phyloP scores from a whole-genome alignment of 2,329 filamentous ascomycete species.

The Cercospora janseana region DNA sequence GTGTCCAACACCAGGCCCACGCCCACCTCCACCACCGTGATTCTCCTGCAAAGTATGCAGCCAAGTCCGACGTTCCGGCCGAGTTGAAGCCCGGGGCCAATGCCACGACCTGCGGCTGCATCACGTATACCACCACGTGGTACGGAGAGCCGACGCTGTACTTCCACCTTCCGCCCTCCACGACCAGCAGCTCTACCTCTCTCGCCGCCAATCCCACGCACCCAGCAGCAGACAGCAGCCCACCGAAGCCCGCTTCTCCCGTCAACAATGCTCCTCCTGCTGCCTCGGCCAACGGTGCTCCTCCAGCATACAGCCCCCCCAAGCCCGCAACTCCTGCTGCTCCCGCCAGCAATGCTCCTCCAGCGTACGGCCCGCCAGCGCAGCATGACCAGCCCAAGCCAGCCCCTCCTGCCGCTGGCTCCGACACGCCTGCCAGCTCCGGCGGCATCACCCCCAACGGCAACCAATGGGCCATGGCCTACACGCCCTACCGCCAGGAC shows the following conservation, averaged over 20 bases:
- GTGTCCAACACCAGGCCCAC: conserved; percentile 19
- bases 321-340: conserved; percentile 1
- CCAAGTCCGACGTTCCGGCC: conserved; percentile 7
- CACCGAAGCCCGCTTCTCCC: conserved; percentile 4
- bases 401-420: not conserved
- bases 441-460: conserved; percentile 39
- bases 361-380: not conserved
- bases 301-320: conserved; percentile 12
- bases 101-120: conserved; percentile 60
- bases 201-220: conserved; percentile 4
- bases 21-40: conserved; percentile 21
- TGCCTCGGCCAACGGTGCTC: too few relatives aligned
- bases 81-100: conserved; percentile 14
- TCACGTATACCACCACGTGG: conserved; percentile 70
- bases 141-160: conserved; percentile 59
- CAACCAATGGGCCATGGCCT: conserved; percentile 50
- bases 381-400: conserved; percentile 4
- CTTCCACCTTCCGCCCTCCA: conserved; percentile 16
- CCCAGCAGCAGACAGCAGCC: conserved; percentile 7
- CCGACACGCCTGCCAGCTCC: conserved; percentile 5
- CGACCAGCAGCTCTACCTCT: conserved; percentile 15
- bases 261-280: not conserved
- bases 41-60: conserved; percentile 3
- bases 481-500: conserved; percentile 47
- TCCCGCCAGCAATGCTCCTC: not conserved